These are phyloP conservation scores for Stagonosporopsis cucurbitacearum DNA, from an alignment of 2,329 filamentous ascomycete genomes.

Conservation along the genomic window DNA sequence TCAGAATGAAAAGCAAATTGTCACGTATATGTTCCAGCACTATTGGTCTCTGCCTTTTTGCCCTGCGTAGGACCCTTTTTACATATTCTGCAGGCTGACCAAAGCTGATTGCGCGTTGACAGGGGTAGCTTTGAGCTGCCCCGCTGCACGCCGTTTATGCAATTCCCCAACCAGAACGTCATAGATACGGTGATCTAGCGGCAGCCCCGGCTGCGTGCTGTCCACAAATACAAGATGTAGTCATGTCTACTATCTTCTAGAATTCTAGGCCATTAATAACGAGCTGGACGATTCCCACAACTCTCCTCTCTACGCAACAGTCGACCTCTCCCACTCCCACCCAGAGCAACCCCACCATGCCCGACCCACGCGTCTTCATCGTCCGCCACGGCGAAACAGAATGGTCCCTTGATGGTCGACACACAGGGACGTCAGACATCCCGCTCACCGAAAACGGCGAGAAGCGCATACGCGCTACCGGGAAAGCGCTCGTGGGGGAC, in stretches of 20 bases:
- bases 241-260: not conserved
- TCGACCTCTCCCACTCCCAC: not conserved
- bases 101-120: slow-evolving; percentile 5
- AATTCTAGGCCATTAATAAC: not conserved
- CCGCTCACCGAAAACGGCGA: slow-evolving; percentile 79
- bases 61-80: not conserved
- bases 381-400: slow-evolving; percentile 90
- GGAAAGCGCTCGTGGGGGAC: slow-evolving; percentile 80
- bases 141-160: slow-evolving; percentile 7
- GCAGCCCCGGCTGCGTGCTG: slow-evolving; percentile 1
- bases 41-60: not conserved
- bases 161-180: slow-evolving; percentile 11
- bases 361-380: slow-evolving; percentile 59
- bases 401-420: slow-evolving; percentile 81
- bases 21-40: slow-evolving; percentile 6
- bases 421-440: slow-evolving; percentile 87
- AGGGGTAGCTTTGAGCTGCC: slow-evolving; percentile 14
- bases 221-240: slow-evolving; percentile 9
- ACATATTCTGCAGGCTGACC: not conserved
- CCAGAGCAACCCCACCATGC: slow-evolving; percentile 36
- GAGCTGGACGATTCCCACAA: not conserved
- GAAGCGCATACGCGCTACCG: slow-evolving; percentile 66
- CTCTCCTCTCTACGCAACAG: not conserved
- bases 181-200: slow-evolving; percentile 9
- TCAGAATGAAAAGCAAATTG: slow-evolving; percentile 27